These are phyloP conservation scores for Hsuehochloa calcarea DNA, from an alignment of 176 grass and related monocot genomes.

Conservation along the genomic window DNA sequence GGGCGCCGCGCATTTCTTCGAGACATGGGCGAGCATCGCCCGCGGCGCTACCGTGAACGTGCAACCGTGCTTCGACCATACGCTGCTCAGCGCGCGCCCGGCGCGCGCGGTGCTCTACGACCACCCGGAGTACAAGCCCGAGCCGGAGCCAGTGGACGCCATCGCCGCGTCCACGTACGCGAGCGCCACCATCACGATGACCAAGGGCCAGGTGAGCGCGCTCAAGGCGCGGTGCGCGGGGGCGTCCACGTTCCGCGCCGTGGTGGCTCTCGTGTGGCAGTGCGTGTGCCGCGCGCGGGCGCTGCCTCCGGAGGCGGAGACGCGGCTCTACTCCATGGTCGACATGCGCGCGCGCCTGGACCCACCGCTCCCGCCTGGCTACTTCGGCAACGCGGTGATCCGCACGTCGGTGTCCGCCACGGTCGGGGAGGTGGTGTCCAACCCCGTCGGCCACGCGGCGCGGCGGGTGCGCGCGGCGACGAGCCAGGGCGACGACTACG, in stretches of 20 bases:
- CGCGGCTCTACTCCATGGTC: constrained; percentile 61
- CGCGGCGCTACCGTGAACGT: neutral
- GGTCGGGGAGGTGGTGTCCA: constrained; percentile 41
- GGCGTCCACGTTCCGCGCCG: constrained; percentile 60
- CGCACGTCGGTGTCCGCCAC: constrained; percentile 43
- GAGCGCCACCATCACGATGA: constrained; percentile 38
- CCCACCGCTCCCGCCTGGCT: constrained; percentile 41
- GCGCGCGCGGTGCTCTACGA: constrained; percentile 39
- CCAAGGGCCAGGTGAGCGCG: neutral
- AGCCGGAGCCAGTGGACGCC: neutral
- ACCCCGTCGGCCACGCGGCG: constrained; percentile 25
- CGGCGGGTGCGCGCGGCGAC: constrained; percentile 35
- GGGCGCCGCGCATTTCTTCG: constrained; percentile 46
- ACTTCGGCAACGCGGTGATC: constrained; percentile 72
- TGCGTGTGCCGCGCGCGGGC: constrained; percentile 48
- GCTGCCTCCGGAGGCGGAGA: constrained; percentile 25
- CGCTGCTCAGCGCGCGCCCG: constrained; percentile 31
- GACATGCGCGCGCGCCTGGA: constrained; percentile 61
- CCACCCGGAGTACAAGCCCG: constrained; percentile 61
- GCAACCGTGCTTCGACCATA: constrained; percentile 48
- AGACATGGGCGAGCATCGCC: constrained; percentile 52
- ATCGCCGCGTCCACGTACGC: constrained; percentile 4
- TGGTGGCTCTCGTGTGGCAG: constrained; percentile 64
- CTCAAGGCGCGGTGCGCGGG: constrained; percentile 47
- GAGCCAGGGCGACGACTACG: constrained; percentile 49